These are phyloP conservation scores for Acacia confusa DNA, from an alignment of 306 rosid genomes.

Conservation along the genomic window DNA sequence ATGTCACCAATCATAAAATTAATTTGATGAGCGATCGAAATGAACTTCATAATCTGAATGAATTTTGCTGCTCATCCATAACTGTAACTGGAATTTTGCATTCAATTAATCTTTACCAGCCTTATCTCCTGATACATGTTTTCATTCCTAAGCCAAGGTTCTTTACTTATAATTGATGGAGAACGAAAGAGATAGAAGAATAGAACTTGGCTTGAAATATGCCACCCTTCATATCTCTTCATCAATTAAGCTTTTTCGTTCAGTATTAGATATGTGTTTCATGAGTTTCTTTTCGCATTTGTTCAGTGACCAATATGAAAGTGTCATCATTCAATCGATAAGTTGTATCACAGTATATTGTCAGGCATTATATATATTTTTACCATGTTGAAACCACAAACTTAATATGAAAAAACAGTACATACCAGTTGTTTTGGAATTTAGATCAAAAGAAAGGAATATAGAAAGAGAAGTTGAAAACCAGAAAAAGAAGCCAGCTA, in stretches of 20 bases:
- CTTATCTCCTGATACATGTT: not conserved
- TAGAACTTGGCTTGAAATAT: conserved; percentile 19
- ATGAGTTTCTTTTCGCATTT: not conserved
- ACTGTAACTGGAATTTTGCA: conserved; percentile 2
- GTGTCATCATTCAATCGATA: not conserved
- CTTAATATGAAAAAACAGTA: no score
- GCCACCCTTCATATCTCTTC: not conserved
- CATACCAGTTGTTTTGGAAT: not conserved
- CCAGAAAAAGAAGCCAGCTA: conserved; percentile 35
- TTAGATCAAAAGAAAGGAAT: not conserved
- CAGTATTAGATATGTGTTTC: not conserved
- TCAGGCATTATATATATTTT: no score
- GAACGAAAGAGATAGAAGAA: not conserved
- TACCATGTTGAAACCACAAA: not conserved
- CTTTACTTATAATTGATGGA: not conserved
- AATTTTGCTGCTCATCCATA: conserved; percentile 25
- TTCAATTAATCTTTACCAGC: conserved; percentile 1
- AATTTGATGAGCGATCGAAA: conserved; percentile 36
- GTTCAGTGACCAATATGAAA: not conserved
- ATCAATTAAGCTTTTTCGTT: not conserved
- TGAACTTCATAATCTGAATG: conserved; percentile 33
- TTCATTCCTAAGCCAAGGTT: not conserved
- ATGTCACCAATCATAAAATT: conserved; percentile 34
- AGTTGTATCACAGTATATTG: not conserved
- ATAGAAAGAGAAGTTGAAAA: not conserved